Evolutionary conservation across 164 flowering plant genomes (phyloP), one percentile per base, ranked within the genome.

Genomic region (Stephania yunnanensis): DNA sequence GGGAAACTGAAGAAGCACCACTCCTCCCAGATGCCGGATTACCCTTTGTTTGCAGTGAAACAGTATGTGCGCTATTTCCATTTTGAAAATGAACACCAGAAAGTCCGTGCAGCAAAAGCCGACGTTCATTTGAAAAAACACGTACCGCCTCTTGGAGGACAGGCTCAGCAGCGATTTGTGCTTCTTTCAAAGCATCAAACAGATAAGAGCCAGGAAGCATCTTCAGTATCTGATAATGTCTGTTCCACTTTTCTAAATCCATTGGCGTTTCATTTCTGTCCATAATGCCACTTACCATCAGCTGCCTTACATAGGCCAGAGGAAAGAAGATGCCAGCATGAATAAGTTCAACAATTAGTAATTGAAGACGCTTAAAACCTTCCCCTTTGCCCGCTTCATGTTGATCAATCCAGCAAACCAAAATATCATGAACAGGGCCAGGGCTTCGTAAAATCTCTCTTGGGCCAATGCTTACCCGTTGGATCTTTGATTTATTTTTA

Each of bases 371-470:
- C 83, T 90, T 86, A 55, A 81, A 81, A 71, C 97, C 95, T 83
- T 88, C 95, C 68, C 92, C 84, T 75, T 82, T 88, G 36, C 84
- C 83, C 53, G 78, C 85, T 70, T 89, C 93, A 84, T 94, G 99
- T 73, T 91, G 99, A 87, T 96, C 99, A 71, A 96, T 87, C 98
- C 98, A 96, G 79, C 98, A 96, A 9, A 96, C 98, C 7, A 94
- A 72, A 63, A 91, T 86, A 79, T 96, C 99, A 83, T 96, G 99
- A 76, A 96, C 80, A 17, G 95, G 91, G 46, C 97, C 89, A 15
- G 98, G 97, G 76, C 96, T 90, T 72, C 87, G 87, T 78, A 89
- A 89, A 64, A 86, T 46, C 80, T 87, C 87, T 11, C 80, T 78
- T 30, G 79, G 22, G n/a, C 74, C 83, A 15, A 70, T 73, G 65